Evolutionary conservation across 108 stramenopile species (phyloP).

Genomic region (Skeletonema tropicum): DNA sequence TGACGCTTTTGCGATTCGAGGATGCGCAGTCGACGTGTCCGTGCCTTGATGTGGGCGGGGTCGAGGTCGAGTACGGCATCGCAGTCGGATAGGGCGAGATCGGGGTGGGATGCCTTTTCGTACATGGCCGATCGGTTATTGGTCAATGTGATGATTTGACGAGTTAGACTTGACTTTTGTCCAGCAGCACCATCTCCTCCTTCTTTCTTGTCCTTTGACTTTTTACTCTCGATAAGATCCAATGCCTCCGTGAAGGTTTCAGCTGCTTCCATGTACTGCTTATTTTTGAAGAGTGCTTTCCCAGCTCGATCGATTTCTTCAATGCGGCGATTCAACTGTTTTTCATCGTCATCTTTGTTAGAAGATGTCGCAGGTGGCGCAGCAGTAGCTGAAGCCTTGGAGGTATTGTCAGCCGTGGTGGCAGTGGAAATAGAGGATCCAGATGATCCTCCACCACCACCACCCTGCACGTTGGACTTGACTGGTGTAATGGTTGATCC

Average conservation of each 20-base stretch:
- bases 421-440: conserved; percentile 6
- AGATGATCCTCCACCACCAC: not conserved
- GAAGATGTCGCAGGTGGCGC: conserved; percentile 1
- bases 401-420: conserved; percentile 7
- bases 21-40: conserved; percentile 82
- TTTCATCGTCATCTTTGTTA: conserved; percentile 24
- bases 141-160: conserved; percentile 81
- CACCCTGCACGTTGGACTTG: conserved; percentile 37
- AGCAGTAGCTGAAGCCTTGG: conserved; percentile 6
- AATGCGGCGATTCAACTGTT: conserved; percentile 65
- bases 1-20: conserved; percentile 60
- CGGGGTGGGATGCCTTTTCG: conserved; percentile 83
- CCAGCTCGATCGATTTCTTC: conserved; percentile 88
- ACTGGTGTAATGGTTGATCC: conserved; percentile 30
- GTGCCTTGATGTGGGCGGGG: conserved; percentile 73
- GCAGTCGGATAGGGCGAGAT: conserved; percentile 85
- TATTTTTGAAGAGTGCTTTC: conserved; percentile 82
- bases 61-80: conserved; percentile 66
- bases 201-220: not conserved
- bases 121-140: conserved; percentile 95
- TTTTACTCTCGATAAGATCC: conserved; percentile 59
- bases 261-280: conserved; percentile 84
- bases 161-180: conserved; percentile 49
- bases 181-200: too few relatives aligned
- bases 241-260: conserved; percentile 81